Base-by-base conservation (phyloP, 2,329 filamentous ascomycete genomes). In the Huntiella savannae region DNA sequence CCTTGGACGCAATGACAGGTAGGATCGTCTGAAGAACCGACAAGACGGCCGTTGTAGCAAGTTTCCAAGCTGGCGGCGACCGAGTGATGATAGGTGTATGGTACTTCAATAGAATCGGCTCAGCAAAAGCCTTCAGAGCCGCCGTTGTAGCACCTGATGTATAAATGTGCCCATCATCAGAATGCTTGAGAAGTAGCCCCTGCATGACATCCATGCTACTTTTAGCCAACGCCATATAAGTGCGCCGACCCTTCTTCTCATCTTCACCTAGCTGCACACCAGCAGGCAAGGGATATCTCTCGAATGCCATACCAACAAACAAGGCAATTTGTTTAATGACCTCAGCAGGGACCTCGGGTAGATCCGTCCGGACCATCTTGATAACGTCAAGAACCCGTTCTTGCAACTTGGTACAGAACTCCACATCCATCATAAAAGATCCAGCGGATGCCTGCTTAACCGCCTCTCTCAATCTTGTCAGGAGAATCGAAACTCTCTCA, bases 201-300 rank as follows among this genome's bases (percentile, higher is more conserved):
- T 81, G 69, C 2, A 92, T 60, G 40, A 85, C 71, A 2, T 69
- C 64, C 70, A 94, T 91, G 49, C 80, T 77, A 15, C 75, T 74
- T 59, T 91, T 93, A 1, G 87, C 85, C 56, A 96, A 73, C 33
- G 91, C 88, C 47, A 98, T 77, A 57, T 86, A 96, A 0, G 85
- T 93, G 5, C 84, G 81, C 48, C 75, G 75, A 48, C 63, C 55
- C 50, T 51, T 56, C 11, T 57, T 60, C 28, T 60, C 55, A 0
- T 65, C 60, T 12, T 48, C 41, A 19, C 12, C 11, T 10, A 43
- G 13, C 13, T 22, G 15, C 10, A 34, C 13, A 8, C 39, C 33
- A 4, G 8, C 4, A 11, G 16, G 16, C n/a, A 45, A n/a, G 3
- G 45, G 45, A 16, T 47, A 47, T 7, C 35, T 11, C 4, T 50